phyloP scores from a whole-genome alignment of 805 yeast genomes.

The Lipomyces sp. region DNA sequence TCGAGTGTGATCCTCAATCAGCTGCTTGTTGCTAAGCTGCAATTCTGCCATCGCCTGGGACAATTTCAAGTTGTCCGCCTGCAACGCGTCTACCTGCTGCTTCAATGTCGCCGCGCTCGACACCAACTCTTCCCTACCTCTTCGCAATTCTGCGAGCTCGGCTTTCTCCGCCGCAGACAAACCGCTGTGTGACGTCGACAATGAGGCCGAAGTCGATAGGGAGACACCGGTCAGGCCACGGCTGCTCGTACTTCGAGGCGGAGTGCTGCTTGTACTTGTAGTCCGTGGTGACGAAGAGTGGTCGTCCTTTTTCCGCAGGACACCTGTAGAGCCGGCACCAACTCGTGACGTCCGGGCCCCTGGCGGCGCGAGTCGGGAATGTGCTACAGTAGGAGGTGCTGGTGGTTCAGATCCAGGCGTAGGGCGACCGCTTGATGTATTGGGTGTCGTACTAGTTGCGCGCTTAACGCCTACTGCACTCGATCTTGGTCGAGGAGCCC shows the following conservation, averaged over 20 bases:
- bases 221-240: slow-evolving; percentile 38
- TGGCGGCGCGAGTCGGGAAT: slow-evolving; percentile 5
- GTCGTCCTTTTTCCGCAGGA: slow-evolving; percentile 9
- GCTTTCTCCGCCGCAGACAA: slow-evolving; percentile 45
- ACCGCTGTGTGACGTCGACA: slow-evolving; percentile 18
- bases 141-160: slow-evolving; percentile 58
- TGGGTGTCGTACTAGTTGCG: slow-evolving; percentile 12
- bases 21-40: slow-evolving; percentile 44
- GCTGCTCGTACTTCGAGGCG: slow-evolving; percentile 24
- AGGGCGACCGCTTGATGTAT: slow-evolving; percentile 1
- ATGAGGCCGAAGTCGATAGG: slow-evolving; percentile 16
- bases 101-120: slow-evolving; percentile 45
- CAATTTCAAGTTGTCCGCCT: slow-evolving; percentile 44
- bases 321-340: background rate
- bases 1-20: slow-evolving; percentile 58
- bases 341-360: slow-evolving; percentile 7
- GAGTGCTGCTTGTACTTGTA: slow-evolving; percentile 1
- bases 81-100: slow-evolving; percentile 43
- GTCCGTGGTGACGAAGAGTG: slow-evolving; percentile 5
- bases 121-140: slow-evolving; percentile 59
- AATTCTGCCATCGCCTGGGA: slow-evolving; percentile 47
- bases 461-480: slow-evolving; percentile 21
- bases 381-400: background rate
- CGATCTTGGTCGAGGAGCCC: slow-evolving; percentile 27
- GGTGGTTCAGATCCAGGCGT: slow-evolving; percentile 1